Base-by-base conservation (phyloP, 2,329 filamentous ascomycete genomes). In the Magnaporthiopsis rhizophila region DNA sequence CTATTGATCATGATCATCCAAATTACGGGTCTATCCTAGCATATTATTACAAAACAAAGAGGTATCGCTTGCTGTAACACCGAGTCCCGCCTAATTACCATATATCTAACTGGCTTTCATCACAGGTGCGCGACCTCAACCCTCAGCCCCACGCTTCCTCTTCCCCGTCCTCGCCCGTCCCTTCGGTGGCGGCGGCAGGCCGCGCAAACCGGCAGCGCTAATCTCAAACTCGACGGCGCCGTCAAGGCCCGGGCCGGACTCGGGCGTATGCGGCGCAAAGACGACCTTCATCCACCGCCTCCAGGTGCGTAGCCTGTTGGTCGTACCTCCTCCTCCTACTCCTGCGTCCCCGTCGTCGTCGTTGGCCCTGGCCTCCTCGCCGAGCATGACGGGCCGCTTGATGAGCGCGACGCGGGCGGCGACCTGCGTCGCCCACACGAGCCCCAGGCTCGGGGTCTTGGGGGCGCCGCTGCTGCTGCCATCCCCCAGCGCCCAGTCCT, bases 381-480 rank as follows among this genome's bases (percentile, higher is more conserved):
- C 68, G 3, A 77, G 78, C 65, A 82, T 79, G 72, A 86, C 72
- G 74, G 89, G 86, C 61, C 86, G 79, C 71, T 93, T 92, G 71
- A 93, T 86, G 62, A 98, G 78, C 0, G 90, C 92, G 65, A 98
- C 86, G 13, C 94, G 89, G 69, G 88, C 88, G 1, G 91, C 86
- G 61, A 97, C 86, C 78, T 97, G 93, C 36, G 92, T 94, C 3
- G 91, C 88, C 94, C 94, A 98, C 13, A 96, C 89, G 9, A 97
- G 81, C 0, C 94, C 94, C 30, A 98, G 77, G 8, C 90, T 90
- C 0, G 94, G 94, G 0, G 91, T 97, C 77, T 97, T 98, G 64
- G 89, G 77, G 32, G 18, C 15, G 18, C 45, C 45, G 26, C 78
- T 74, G 32, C 75, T 70, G n/a, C 82, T 78, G 76, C 32, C 77